Evolutionary conservation across 345 rosid genomes (phyloP).

Genomic region (Citrus cavaleriei): DNA sequence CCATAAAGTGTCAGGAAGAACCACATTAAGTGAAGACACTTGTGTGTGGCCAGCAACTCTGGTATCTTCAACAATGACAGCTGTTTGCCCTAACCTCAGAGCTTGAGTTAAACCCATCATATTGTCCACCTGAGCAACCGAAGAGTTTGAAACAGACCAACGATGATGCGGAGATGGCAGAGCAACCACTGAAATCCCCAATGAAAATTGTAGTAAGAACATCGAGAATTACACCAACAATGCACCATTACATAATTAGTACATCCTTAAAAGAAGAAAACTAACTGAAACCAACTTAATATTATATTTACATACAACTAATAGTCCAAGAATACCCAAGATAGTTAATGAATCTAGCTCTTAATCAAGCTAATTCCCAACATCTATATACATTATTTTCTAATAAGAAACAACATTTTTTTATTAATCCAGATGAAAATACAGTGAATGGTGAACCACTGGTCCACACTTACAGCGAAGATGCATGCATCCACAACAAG

Average conservation of each 20-base stretch:
- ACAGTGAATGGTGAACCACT: not conserved
- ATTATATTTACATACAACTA: not conserved
- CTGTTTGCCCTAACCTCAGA: slow-evolving; percentile 62
- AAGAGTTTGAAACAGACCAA: slow-evolving; percentile 71
- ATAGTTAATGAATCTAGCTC: not conserved
- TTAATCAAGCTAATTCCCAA: not conserved
- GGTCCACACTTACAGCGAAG: not conserved
- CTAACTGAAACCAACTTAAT: slow-evolving; percentile 4
- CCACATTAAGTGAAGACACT: slow-evolving; percentile 77
- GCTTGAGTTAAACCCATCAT: slow-evolving; percentile 55
- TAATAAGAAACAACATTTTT: not conserved
- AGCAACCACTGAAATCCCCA: slow-evolving; percentile 58
- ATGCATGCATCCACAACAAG: not conserved
- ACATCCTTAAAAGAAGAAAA: not conserved
- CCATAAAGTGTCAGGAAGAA: slow-evolving; percentile 58
- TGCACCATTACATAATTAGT: not conserved
- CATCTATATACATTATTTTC: not conserved
- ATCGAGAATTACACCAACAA: slow-evolving; percentile 10
- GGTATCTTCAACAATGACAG: slow-evolving; percentile 77
- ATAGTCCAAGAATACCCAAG: not conserved
- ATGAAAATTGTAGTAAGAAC: slow-evolving; percentile 16
- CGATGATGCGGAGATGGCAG: slow-evolving; percentile 76
- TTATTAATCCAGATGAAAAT: not conserved
- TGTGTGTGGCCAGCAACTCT: slow-evolving; percentile 90
- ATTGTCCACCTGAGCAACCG: slow-evolving; percentile 72